Evolutionary conservation across 2,329 filamentous ascomycete genomes (phyloP).

Genomic region (Biscogniauxia sp.): DNA sequence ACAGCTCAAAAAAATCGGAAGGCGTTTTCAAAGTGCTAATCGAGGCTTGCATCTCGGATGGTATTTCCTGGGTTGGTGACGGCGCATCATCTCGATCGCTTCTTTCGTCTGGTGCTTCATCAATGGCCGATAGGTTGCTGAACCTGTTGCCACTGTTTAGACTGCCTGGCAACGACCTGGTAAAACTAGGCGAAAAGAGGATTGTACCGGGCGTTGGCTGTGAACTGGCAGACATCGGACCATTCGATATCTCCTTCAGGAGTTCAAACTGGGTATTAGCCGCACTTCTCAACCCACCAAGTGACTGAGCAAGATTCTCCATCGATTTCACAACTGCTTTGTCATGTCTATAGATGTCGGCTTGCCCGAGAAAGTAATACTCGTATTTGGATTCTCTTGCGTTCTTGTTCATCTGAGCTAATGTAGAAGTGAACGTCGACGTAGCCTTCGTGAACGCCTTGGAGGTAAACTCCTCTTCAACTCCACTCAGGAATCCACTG

Average conservation of each 20-base stretch:
- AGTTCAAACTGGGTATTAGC: conserved; percentile 86
- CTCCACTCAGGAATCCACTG: conserved; percentile 77
- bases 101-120: conserved; percentile 59
- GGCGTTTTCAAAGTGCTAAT: conserved; percentile 50
- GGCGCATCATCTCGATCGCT: conserved; percentile 45
- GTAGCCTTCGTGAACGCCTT: conserved; percentile 62
- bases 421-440: conserved; percentile 63
- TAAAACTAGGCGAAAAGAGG: conserved; percentile 31
- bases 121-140: conserved; percentile 56
- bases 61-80: conserved; percentile 10
- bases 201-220: conserved; percentile 32
- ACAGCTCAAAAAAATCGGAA: conserved; percentile 85
- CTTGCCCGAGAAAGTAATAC: conserved; percentile 77
- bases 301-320: conserved; percentile 80
- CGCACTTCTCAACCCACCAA: conserved; percentile 86
- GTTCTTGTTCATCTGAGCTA: conserved; percentile 70
- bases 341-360: conserved; percentile 76
- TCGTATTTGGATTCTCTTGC: conserved; percentile 86
- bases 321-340: conserved; percentile 79
- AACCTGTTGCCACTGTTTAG: conserved; percentile 41
- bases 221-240: conserved; percentile 26
- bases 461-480: conserved; percentile 72
- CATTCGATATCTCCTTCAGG: conserved; percentile 59
- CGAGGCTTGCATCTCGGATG: conserved; percentile 16
- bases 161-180: conserved; percentile 20